Base-by-base conservation (phyloP, 1,139 yeast species). In the Geotrichum klebahnii region DNA sequence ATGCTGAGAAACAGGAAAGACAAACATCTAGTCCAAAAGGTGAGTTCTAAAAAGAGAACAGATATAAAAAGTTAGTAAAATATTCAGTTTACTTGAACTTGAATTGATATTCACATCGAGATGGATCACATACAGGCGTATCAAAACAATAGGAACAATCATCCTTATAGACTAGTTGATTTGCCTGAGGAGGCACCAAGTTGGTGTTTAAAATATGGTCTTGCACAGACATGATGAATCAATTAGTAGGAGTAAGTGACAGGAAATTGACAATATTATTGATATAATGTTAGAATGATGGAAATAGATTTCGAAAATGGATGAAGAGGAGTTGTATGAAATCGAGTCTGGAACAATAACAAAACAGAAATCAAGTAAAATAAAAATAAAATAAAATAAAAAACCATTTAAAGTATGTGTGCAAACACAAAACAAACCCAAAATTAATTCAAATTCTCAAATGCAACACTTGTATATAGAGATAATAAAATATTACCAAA, bases 101-200 rank as follows among this genome's bases (percentile, higher is more conserved):
- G 19, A 36, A 35, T 14, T 23, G 31, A 19, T 16, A 46, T 16
- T 23, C 5, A 26, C 29, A 10, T 10, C 10, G 14, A 20, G 12
- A 12, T 51, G 40, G 3, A 16, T 23, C 28, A 32, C 67, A 32
- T 57, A 62, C 68, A 6, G 89, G 79, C 0, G 86, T 82, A 56
- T 82, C 90, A 62, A 85, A 88, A 46, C 84, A 81, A 69, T 76
- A 86, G 74, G 83, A 82, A 60, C 96, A 87, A 55, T 87, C 95
- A 66, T 87, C 96, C 62, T 86, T 87, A 66, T 79, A 82, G 17
- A 88, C 79, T 69, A 65, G 53, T 69, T 60, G 57, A 31, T 49
- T 31, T 1, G 55, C 14, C 16, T 44, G 46, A 5, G 65, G 64
- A 6, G 64, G 63, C 17, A 28, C 34, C 17, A 48, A 20, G 23